A percentile compares a stretch with the other conserved stretches of the same genome.
phyloP scores from a whole-genome alignment of 805 yeast species.

The Candida hispaniensis region DNA sequence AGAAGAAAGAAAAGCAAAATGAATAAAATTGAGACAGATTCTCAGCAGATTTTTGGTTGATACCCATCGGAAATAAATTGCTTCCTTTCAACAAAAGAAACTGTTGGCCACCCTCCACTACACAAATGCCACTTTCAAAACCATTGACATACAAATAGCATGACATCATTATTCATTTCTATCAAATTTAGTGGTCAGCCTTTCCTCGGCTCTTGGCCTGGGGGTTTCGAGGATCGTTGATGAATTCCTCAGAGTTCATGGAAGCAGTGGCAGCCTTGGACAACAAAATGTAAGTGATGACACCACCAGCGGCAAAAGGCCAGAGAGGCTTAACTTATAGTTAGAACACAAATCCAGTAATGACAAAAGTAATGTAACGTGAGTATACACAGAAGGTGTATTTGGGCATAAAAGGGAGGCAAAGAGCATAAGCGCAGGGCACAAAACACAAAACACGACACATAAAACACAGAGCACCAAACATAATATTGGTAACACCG shows the following conservation, averaged over 20 bases:
- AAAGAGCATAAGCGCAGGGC: too few relatives aligned
- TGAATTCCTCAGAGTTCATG: slow-evolving; percentile 59
- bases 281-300: slow-evolving; percentile 56
- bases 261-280: slow-evolving; percentile 60
- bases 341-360: slow-evolving; percentile 1
- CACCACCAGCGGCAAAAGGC: slow-evolving; percentile 83
- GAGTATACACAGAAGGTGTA: too few relatives aligned
- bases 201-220: slow-evolving; percentile 40
- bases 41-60: too few relatives aligned
- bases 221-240: slow-evolving; percentile 93
- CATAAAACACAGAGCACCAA: too few relatives aligned
- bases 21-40: neutral
- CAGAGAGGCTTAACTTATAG: slow-evolving; percentile 56
- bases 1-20: slow-evolving; percentile 13
- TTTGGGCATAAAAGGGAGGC: too few relatives aligned
- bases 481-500: too few relatives aligned
- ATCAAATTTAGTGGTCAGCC: slow-evolving; percentile 15
- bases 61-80: too few relatives aligned
- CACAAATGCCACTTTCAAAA: too few relatives aligned
- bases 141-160: too few relatives aligned
- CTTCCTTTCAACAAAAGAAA: too few relatives aligned
- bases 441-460: too few relatives aligned
- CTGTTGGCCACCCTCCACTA: too few relatives aligned
- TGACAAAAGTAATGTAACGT: neutral
- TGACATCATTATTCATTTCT: slow-evolving; percentile 15